phyloP scores from a whole-genome alignment of 129 eudicot species.

The Solidago caesia region DNA sequence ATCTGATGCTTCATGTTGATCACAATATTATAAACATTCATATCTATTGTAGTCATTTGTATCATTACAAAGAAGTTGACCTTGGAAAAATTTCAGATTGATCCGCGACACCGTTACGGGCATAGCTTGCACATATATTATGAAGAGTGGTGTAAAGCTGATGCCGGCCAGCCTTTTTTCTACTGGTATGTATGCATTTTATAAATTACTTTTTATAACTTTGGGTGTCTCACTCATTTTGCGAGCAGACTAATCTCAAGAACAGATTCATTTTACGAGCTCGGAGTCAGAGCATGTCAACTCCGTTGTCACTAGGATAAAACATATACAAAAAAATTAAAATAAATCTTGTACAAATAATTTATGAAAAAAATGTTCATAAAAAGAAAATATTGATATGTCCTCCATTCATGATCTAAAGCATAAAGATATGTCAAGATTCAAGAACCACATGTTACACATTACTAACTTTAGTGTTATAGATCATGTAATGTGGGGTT shows the following conservation, averaged over 20 bases:
- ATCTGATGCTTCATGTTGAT: too few relatives aligned
- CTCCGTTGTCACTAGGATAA: too few relatives aligned
- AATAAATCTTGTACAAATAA: too few relatives aligned
- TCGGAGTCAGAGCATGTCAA: too few relatives aligned
- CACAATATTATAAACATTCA: too few relatives aligned
- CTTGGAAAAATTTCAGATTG: constrained; percentile 52
- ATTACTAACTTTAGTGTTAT: constrained; percentile 12
- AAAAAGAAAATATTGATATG: constrained; percentile 5
- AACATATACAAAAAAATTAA: too few relatives aligned
- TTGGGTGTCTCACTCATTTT: not conserved
- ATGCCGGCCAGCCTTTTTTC: constrained; percentile 93
- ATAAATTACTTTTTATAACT: not conserved
- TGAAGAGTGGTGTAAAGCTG: constrained; percentile 83
- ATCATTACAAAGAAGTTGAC: too few relatives aligned
- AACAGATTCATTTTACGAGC: too few relatives aligned
- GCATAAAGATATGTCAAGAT: not conserved
- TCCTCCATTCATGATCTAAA: constrained; percentile 13
- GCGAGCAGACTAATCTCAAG: too few relatives aligned
- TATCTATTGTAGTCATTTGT: too few relatives aligned
- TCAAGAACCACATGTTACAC: constrained; percentile 21
- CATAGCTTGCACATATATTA: constrained; percentile 79
- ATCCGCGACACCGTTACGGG: constrained; percentile 96
- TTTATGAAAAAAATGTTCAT: not conserved
- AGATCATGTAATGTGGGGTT: constrained; percentile 24
- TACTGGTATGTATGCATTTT: constrained; percentile 59